A percentile compares a stretch with the other conserved stretches of the same genome.
phyloP scores from a whole-genome alignment of 2,329 filamentous ascomycete genomes.

The Dothideomycetes sp. region DNA sequence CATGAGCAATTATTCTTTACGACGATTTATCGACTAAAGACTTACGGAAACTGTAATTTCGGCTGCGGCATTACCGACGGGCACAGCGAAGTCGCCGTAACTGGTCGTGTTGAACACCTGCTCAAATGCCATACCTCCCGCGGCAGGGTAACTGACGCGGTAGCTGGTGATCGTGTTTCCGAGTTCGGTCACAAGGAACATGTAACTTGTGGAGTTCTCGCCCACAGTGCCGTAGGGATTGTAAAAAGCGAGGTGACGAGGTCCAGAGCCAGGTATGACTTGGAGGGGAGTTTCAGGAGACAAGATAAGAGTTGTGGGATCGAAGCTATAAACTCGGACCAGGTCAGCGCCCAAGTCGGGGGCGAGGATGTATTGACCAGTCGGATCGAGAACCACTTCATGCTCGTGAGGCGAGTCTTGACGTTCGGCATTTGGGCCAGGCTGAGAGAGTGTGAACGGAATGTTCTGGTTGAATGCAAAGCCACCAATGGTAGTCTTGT shows the following conservation, averaged over 20 bases:
- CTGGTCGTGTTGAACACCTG: constrained; percentile 37
- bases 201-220: constrained; percentile 18
- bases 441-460: constrained; percentile 17
- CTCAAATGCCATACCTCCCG: constrained; percentile 35
- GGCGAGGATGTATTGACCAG: constrained; percentile 25
- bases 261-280: constrained; percentile 21
- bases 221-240: constrained; percentile 17
- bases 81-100: constrained; percentile 33
- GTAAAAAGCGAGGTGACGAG: constrained; percentile 25
- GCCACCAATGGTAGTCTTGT: constrained; percentile 32
- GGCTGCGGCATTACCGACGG: constrained; percentile 40
- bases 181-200: constrained; percentile 38
- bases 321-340: constrained; percentile 22
- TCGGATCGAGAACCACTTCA: constrained; percentile 25
- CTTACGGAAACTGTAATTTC: constrained; percentile 38
- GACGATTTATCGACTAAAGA: neutral
- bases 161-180: constrained; percentile 38
- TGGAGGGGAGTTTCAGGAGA: constrained; percentile 16
- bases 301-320: constrained; percentile 15
- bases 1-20: too few species aligned
- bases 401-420: constrained; percentile 26
- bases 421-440: constrained; percentile 18
- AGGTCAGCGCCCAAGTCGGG: constrained; percentile 27
- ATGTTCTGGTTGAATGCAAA: constrained; percentile 27
- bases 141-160: constrained; percentile 31